phyloP scores from a whole-genome alignment of 495 filamentous ascomycete species.

The Filosporella fistucella region DNA sequence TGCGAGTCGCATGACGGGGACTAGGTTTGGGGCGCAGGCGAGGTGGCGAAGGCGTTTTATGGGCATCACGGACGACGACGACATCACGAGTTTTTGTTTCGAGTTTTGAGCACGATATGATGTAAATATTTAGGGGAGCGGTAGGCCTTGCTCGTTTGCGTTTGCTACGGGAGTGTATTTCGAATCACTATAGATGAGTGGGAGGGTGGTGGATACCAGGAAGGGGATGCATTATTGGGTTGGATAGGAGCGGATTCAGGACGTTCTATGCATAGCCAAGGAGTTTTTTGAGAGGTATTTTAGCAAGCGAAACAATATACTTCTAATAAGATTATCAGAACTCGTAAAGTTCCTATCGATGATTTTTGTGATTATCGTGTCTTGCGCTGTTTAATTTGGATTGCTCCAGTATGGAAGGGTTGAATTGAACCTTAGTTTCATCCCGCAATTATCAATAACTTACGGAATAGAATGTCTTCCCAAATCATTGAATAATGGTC shows the following conservation, averaged over 20 bases:
- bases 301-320: neutral
- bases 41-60: conserved; percentile 10
- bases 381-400: neutral
- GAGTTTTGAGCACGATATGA: neutral
- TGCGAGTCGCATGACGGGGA: conserved; percentile 11
- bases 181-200: conserved; percentile 1
- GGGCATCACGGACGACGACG: conserved; percentile 8
- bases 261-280: conserved; percentile 20
- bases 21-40: conserved; percentile 10
- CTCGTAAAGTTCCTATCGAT: no score
- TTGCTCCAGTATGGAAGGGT: no score
- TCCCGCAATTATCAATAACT: no score
- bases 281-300: conserved; percentile 14
- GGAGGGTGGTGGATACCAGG: neutral
- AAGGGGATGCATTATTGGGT: neutral
- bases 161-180: neutral
- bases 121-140: neutral
- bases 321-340: no score
- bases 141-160: neutral
- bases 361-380: neutral
- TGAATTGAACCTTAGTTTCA: no score
- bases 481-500: no score
- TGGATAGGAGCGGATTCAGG: conserved; percentile 6
- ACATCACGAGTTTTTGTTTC: conserved; percentile 2
- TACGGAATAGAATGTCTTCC: neutral